These are phyloP conservation scores for Verbena officinalis DNA, from an alignment of 257 asterid species.

Conservation along the genomic window DNA sequence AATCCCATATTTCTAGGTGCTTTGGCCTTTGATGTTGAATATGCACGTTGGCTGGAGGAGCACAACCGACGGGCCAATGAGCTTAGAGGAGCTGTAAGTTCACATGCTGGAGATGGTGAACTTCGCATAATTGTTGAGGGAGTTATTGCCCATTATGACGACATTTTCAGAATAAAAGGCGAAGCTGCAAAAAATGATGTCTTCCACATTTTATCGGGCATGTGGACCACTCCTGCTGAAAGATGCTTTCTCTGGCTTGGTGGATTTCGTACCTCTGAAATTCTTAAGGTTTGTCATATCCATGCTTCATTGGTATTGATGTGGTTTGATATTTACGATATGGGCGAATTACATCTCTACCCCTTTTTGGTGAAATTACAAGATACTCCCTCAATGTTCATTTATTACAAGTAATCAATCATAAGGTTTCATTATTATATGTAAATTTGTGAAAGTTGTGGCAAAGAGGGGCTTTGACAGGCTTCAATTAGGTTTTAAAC, in stretches of 20 bases:
- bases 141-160: constrained; percentile 72
- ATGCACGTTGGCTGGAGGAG: constrained; percentile 87
- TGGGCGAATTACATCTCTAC: too few relatives aligned
- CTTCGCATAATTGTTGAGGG: constrained; percentile 85
- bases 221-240: constrained; percentile 97
- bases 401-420: too few relatives aligned
- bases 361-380: too few relatives aligned
- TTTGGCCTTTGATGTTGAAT: constrained; percentile 86
- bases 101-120: constrained; percentile 93
- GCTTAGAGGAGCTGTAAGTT: constrained; percentile 85
- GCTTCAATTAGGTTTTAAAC: too few relatives aligned
- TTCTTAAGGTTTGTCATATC: constrained; percentile 59
- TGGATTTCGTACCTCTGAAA: constrained; percentile 88
- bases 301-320: too few relatives aligned
- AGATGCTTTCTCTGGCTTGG: constrained; percentile 97
- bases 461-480: too few relatives aligned
- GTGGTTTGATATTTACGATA: too few relatives aligned
- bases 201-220: constrained; percentile 87
- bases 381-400: too few relatives aligned
- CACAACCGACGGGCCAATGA: constrained; percentile 74
- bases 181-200: constrained; percentile 88
- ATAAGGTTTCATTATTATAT: too few relatives aligned
- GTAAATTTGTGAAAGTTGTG: too few relatives aligned
- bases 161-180: constrained; percentile 74
- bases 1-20: constrained; percentile 55